Percentiles rank a stretch among this genome's conserved stretches.
Evolutionary conservation across 208 protist genomes (phyloP).

Genomic region (Wallacemonas collosoma): DNA sequence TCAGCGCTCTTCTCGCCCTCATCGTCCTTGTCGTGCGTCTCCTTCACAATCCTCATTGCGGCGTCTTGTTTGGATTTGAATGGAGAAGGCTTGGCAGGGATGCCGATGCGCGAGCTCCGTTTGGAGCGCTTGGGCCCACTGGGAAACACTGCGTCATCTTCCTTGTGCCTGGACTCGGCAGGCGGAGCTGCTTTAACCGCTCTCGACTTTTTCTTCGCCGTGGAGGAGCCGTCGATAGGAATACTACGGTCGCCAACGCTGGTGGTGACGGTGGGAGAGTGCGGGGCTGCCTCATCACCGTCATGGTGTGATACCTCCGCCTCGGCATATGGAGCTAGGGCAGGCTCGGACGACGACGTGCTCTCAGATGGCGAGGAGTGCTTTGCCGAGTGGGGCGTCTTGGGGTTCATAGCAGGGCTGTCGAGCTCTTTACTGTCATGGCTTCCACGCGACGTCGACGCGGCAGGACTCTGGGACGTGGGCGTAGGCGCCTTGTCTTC

Average conservation of each 20-base stretch:
- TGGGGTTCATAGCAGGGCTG: constrained; percentile 8
- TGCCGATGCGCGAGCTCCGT: constrained; percentile 11
- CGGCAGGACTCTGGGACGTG: not conserved
- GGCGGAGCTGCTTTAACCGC: not conserved
- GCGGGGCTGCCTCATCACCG: not conserved
- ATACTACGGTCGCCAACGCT: not conserved
- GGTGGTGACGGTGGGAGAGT: constrained; percentile 8
- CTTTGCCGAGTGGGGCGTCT: not conserved
- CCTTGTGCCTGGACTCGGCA: not conserved
- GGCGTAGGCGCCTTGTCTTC: constrained; percentile 1
- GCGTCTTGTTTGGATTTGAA: not conserved
- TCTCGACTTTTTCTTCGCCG: not conserved
- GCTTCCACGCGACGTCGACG: not conserved
- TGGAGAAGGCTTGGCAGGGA: not conserved
- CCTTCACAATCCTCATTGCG: constrained; percentile 12
- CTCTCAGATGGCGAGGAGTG: not conserved
- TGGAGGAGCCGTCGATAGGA: constrained; percentile 1
- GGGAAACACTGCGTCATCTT: not conserved
- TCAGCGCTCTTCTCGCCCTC: not conserved
- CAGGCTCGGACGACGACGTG: constrained; percentile 12
- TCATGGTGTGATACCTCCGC: not conserved
- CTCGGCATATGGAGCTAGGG: not conserved
- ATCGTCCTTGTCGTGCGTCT: not conserved
- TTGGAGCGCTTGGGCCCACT: constrained; percentile 14
- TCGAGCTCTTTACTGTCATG: constrained; percentile 9